A percentile compares a stretch with the other conserved stretches of the same genome.
Conservation (phyloP, 148 eudicot species). For the Chenopodium formosanum region DNA sequence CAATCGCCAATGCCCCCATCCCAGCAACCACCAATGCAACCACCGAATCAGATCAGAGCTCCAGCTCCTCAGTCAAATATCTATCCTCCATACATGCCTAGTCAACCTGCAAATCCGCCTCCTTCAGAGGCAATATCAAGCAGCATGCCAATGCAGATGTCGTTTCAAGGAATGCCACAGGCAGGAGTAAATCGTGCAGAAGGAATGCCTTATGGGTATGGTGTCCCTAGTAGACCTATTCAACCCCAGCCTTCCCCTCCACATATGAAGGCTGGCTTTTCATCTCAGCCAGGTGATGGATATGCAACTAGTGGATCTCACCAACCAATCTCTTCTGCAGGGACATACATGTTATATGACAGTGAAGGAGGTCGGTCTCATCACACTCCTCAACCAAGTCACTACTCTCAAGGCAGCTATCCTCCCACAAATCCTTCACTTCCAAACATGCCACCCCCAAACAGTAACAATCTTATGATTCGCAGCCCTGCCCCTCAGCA, state of each 20-base stretch:
- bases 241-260: constrained; percentile 63
- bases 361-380: constrained; percentile 53
- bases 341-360: constrained; percentile 66
- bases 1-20: constrained; percentile 43
- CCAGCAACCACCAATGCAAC: constrained; percentile 37
- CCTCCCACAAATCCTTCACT: constrained; percentile 47
- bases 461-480: constrained; percentile 39
- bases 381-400: constrained; percentile 51
- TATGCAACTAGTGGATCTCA: constrained; percentile 59
- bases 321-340: constrained; percentile 53
- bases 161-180: constrained; percentile 58
- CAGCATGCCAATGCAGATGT: constrained; percentile 77
- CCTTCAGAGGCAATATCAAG: constrained; percentile 52
- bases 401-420: constrained; percentile 58
- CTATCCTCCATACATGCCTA: constrained; percentile 61
- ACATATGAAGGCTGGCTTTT: constrained; percentile 58
- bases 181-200: constrained; percentile 53
- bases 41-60: constrained; percentile 48
- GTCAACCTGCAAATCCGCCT: constrained; percentile 56
- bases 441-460: constrained; percentile 49
- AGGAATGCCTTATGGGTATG: constrained; percentile 61
- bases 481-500: constrained; percentile 51
- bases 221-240: constrained; percentile 54
- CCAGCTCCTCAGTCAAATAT: constrained; percentile 48
- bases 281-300: constrained; percentile 61